Base-by-base conservation (phyloP, 1,284 basidiomycete species). In the Fomes fomentarius region DNA sequence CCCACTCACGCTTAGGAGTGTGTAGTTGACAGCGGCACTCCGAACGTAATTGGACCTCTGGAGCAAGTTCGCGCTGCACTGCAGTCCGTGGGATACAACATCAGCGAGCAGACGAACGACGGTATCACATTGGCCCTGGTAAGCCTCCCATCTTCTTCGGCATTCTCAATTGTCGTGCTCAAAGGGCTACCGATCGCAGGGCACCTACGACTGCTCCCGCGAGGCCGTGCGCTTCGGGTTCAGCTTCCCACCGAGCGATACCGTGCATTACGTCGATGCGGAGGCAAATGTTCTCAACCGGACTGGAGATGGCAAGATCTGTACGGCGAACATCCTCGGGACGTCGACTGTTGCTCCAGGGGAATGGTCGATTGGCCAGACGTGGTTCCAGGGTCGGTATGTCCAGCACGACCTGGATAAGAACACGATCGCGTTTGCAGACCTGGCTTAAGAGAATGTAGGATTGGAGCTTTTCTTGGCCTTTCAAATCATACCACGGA, bases 311-410 rank as follows among this genome's bases (percentile, higher is more conserved):
- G 59, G 56, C 28, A 45, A 47, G 31, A 30, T 47, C 8, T 57
- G 59, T 47, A 61, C 59, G 3, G 56, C 59, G 37, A 61, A 61
- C 51, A 39, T 61, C 40, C 50, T 61, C 7, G 59, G 59, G n/a
- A 56, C 59, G 40, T 61, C 59, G 9, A 57, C 48, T 1, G 53
- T 55, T 8, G 47, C 37, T 41, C 38, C 41, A 6, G 39, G 49
- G 5, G 28, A 44, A 17, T 61, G 59, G 59, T 42, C 47, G 14
- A 57, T 61, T 14, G 56, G 59, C 11, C 59, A 61, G 51, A 61
- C 59, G 37, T 61, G 59, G 59, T 61, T 57, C 53, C 59, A 61
- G 50, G 56, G 56, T 2, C 59, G 59, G 14, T 61, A 55, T 24
- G 59, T 61, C 25, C 59, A 61, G 50, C 59, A 61, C 26, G 30